Evolutionary conservation across 108 stramenopile species (phyloP), one percentile per base, ranked within the genome.

Genomic region (Aurantiochytrium sp.): DNA sequence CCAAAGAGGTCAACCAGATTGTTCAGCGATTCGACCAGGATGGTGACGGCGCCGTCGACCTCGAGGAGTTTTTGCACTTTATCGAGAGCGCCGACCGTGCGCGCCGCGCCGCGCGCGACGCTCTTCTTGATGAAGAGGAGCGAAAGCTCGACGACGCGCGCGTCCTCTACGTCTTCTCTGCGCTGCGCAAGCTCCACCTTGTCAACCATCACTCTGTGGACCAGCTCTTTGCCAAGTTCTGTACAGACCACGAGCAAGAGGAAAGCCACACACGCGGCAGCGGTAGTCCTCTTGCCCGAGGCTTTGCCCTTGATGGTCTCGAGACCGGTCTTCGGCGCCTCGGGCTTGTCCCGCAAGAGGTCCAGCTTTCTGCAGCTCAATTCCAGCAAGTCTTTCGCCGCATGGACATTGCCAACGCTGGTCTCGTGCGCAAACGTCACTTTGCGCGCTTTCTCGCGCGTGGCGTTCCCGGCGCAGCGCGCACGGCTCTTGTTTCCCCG

Each of bases 71-170:
- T 35, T 4, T 83, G 23, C 45, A 53, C 49, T 83, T 83, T 83
- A 53, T 83, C 25, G 43, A 83, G 51, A 83, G 51, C 45, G 51
- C 45, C 10, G 51, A 83, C n/a, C 76, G 23, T 12, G 51, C 51
- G 12, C 76, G 76, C n/a, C 49, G 51, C 49, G 51, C 51, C n/a
- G 49, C 51, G 19, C 76, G 76, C 51, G 51, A 83, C 51, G 51
- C 76, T 83, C 76, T 83, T 12, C 25, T 83, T 12, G 76, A 83
- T 23, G 76, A 83, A 35, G 76, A 83, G 51, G 76, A 83, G 51
- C 76, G 51, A 12, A 83, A 83, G 51, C 76, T 83, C 51, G 76
- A 53, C 49, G 76, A 83, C 28, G 49, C 76, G 12, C 45, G 76
- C n/a, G 76, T 83, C 10, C 49, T 83, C 4, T 83, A 83, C 51